phyloP scores from a whole-genome alignment of 441 rosid genomes.

The Arabidopsis lyrata region DNA sequence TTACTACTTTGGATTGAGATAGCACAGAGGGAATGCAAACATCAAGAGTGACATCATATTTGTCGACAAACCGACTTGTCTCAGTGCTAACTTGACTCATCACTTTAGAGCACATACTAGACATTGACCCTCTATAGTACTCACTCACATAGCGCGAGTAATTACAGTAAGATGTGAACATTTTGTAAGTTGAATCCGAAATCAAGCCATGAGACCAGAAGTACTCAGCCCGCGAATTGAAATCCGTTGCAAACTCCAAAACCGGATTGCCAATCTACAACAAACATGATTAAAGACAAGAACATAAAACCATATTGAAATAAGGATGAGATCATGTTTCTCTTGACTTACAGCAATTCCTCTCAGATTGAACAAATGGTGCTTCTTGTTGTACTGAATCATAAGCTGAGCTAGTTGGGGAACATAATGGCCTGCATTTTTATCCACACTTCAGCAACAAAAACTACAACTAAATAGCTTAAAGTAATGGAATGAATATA shows the following conservation, averaged over 20 bases:
- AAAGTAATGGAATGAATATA: not conserved
- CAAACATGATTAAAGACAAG: not conserved
- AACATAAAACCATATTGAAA: slow-evolving; percentile 8
- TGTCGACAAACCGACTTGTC: slow-evolving; percentile 93
- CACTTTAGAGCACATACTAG: slow-evolving; percentile 82
- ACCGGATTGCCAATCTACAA: slow-evolving; percentile 93
- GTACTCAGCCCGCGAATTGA: slow-evolving; percentile 93
- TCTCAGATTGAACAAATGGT: slow-evolving; percentile 80
- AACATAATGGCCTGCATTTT: slow-evolving; percentile 79
- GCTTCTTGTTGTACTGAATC: slow-evolving; percentile 78
- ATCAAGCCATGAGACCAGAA: slow-evolving; percentile 97
- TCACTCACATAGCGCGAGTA: slow-evolving; percentile 92
- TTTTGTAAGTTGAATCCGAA: slow-evolving; percentile 81
- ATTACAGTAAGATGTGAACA: slow-evolving; percentile 90
- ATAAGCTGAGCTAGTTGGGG: slow-evolving; percentile 93
- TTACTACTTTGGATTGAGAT: slow-evolving; percentile 78
- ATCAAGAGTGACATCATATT: slow-evolving; percentile 96
- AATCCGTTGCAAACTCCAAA: slow-evolving; percentile 81
- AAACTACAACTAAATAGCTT: not conserved
- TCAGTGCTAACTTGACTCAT: slow-evolving; percentile 83
- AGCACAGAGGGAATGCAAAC: slow-evolving; percentile 88
- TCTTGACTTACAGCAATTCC: slow-evolving; percentile 83
- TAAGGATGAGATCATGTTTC: not conserved
- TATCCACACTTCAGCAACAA: not conserved
- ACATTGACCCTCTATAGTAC: slow-evolving; percentile 79